Evolutionary conservation across 2,329 filamentous ascomycete genomes (phyloP).

Genomic region (Colletotrichum salicis): DNA sequence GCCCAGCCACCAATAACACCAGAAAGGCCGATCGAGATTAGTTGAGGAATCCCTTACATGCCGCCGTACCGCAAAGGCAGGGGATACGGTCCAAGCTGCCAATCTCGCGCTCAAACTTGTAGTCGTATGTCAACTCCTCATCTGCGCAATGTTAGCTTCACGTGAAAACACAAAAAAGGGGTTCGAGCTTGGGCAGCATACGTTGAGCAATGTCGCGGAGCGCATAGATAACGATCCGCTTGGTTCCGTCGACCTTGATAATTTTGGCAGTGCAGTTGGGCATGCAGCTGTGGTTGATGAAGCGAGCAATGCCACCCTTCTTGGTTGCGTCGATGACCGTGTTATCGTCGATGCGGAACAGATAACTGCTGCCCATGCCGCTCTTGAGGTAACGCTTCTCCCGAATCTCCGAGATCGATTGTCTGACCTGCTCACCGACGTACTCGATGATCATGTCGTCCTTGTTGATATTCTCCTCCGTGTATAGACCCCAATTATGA

Average conservation of each 20-base stretch:
- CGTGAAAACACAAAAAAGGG: neutral
- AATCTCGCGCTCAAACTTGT: conserved; percentile 99
- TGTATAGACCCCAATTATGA: conserved; percentile 98
- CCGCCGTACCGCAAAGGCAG: conserved; percentile 93
- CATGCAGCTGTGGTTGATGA: conserved; percentile 98
- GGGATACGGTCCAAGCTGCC: conserved; percentile 95
- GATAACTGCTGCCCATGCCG: conserved; percentile 95
- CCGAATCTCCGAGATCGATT: conserved; percentile 96
- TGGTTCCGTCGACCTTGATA: conserved; percentile 97
- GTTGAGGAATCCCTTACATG: conserved; percentile 99
- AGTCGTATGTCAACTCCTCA: conserved; percentile 99
- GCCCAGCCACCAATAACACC: conserved; percentile 31
- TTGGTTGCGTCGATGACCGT: conserved; percentile 98
- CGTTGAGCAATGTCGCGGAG: conserved; percentile 93
- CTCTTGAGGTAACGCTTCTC: conserved; percentile 94
- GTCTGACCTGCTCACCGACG: conserved; percentile 95
- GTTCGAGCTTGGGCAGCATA: conserved; percentile 61
- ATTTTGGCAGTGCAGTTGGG: conserved; percentile 99
- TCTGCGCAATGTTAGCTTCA: conserved; percentile 65
- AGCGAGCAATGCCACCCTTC: conserved; percentile 95
- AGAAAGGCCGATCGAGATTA: conserved; percentile 52
- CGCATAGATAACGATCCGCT: conserved; percentile 98
- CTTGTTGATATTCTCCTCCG: conserved; percentile 95
- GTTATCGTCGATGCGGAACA: conserved; percentile 98
- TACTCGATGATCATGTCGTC: conserved; percentile 99